A percentile compares a stretch with the other conserved stretches of the same genome.
Conservation (phyloP, 441 rosid genomes). For the Populus trichocarpa region DNA sequence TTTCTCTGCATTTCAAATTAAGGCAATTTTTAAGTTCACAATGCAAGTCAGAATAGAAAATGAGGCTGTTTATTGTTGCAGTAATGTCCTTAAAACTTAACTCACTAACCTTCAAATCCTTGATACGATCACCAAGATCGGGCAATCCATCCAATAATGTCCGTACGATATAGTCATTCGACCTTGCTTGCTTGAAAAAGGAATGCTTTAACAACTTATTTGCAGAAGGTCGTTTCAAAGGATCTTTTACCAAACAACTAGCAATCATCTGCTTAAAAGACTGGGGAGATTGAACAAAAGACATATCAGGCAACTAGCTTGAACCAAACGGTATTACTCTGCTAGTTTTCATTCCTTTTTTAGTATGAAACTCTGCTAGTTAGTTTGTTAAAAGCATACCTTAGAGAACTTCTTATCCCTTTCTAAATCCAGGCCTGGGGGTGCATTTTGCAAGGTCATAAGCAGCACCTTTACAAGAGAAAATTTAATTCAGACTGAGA, state of each 20-base stretch:
- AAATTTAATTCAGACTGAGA: conserved; percentile 26
- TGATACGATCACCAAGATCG: conserved; percentile 83
- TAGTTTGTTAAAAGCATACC: conserved; percentile 38
- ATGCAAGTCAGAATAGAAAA: conserved; percentile 9
- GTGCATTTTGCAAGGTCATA: conserved; percentile 99
- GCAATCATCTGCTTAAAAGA: conserved; percentile 99
- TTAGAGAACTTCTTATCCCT: conserved; percentile 92
- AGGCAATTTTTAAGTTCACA: conserved; percentile 18
- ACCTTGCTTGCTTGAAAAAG: conserved; percentile 94
- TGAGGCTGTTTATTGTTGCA: conserved; percentile 3
- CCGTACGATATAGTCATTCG: conserved; percentile 74
- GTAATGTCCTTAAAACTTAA: conserved; percentile 3
- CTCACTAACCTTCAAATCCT: conserved; percentile 69
- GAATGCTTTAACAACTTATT: conserved; percentile 80
- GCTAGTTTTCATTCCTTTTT: neutral
- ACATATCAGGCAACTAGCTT: neutral
- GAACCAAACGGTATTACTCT: neutral
- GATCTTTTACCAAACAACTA: conserved; percentile 98
- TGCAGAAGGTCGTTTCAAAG: conserved; percentile 87
- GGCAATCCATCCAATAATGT: conserved; percentile 89
- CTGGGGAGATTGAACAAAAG: conserved; percentile 37
- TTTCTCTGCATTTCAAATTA: conserved; percentile 53
- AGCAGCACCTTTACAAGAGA: conserved; percentile 71
- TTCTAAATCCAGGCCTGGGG: conserved; percentile 94
- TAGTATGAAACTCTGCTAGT: neutral